phyloP scores from a whole-genome alignment of 495 filamentous ascomycete species.

The Immersiella caudata region DNA sequence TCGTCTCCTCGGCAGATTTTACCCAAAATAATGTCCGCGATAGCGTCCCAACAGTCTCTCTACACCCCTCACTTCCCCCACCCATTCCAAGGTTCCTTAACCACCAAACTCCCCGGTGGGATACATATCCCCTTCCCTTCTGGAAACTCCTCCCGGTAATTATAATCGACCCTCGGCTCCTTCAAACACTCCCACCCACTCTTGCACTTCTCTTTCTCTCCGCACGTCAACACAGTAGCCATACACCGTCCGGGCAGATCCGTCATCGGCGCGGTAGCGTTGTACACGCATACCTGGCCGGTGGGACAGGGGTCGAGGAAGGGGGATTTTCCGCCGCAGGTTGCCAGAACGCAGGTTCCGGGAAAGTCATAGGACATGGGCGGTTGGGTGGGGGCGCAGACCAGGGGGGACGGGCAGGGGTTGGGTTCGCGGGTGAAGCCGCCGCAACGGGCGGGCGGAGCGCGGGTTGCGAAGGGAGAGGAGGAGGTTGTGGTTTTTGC shows the following conservation, averaged over 20 bases:
- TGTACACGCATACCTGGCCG: conserved; percentile 18
- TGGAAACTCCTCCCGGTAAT: not conserved
- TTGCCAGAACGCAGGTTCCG: not conserved
- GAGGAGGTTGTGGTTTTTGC: not conserved
- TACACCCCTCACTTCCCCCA: not conserved
- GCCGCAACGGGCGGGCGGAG: conserved; percentile 8
- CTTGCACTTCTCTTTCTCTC: conserved; percentile 5
- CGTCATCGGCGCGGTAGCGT: conserved; percentile 13
- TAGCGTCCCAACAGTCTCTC: no score
- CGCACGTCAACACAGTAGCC: conserved; percentile 6
- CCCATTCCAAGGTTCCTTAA: conserved; percentile 8
- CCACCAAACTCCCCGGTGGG: not conserved
- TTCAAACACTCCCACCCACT: conserved; percentile 2
- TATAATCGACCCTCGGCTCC: not conserved
- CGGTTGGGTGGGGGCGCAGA: conserved; percentile 13
- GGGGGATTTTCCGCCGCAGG: conserved; percentile 11
- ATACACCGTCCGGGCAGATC: conserved; percentile 14
- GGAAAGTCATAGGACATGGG: conserved; percentile 9
- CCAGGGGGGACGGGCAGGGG: conserved; percentile 3
- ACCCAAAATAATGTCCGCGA: not conserved
- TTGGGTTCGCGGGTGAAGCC: not conserved
- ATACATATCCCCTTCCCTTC: conserved; percentile 14
- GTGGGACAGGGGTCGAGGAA: not conserved
- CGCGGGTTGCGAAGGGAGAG: conserved; percentile 8
- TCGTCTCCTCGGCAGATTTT: not conserved